A percentile compares a stretch with the other conserved stretches of the same genome.
Evolutionary conservation across 164 flowering plant species (phyloP).

Genomic region (Brasenia schreberi): DNA sequence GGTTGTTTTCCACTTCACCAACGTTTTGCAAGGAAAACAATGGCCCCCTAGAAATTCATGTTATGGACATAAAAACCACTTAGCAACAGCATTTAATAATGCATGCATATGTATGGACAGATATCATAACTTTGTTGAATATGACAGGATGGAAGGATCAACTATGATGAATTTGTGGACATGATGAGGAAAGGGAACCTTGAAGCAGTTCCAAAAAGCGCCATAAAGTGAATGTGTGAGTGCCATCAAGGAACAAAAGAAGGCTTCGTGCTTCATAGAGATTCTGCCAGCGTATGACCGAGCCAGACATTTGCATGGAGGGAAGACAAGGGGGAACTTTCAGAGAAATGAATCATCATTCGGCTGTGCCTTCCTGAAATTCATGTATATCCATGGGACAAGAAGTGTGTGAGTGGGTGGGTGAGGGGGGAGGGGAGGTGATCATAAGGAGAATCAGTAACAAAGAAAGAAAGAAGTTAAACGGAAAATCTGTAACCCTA

Average conservation of each 20-base stretch:
- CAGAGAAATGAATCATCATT: not conserved
- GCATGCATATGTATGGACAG: too few relatives aligned
- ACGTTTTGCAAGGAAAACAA: too few relatives aligned
- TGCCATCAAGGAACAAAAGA: not conserved
- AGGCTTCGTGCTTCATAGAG: not conserved
- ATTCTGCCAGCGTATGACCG: not conserved
- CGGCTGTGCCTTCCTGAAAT: not conserved
- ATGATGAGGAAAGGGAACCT: conserved; percentile 92
- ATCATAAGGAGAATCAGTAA: too few relatives aligned
- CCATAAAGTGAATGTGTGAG: conserved; percentile 28
- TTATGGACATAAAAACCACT: too few relatives aligned
- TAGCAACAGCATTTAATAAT: too few relatives aligned
- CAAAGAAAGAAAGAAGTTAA: too few relatives aligned
- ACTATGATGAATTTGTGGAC: conserved; percentile 78
- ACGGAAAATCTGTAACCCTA: too few relatives aligned
- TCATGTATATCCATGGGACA: not conserved
- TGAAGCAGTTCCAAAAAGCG: conserved; percentile 56
- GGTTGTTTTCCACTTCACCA: too few relatives aligned
- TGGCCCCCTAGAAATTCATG: too few relatives aligned
- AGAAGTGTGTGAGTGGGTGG: too few relatives aligned
- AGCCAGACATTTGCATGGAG: not conserved
- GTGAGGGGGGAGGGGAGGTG: too few relatives aligned
- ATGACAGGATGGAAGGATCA: conserved; percentile 65
- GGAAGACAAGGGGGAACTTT: not conserved
- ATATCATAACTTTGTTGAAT: too few relatives aligned